Conservation (phyloP, 2,329 filamentous ascomycete species). For the Hymenoscyphus fraxineus region DNA sequence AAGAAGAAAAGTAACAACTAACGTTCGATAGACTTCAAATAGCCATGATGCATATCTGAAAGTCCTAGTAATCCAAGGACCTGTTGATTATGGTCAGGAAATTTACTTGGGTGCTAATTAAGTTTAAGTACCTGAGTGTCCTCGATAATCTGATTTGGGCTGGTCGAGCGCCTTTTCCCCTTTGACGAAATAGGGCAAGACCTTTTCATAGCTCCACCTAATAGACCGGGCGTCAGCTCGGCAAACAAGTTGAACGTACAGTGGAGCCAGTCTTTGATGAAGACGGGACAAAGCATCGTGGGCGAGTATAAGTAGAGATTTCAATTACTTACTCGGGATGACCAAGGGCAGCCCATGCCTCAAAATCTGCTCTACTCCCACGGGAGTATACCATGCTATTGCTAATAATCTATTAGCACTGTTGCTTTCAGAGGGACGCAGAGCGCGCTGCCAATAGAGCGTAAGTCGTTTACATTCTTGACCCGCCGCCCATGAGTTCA, state of each 20-base stretch:
- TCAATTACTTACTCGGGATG: neutral
- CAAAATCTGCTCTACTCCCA: neutral
- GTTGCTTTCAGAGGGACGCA: neutral
- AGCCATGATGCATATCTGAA: neutral
- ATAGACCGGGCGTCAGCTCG: neutral
- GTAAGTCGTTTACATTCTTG: neutral
- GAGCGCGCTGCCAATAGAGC: neutral
- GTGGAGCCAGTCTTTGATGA: neutral
- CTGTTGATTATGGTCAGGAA: neutral
- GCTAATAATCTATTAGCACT: neutral
- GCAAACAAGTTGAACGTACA: neutral
- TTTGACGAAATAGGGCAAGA: neutral
- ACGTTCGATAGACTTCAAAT: neutral
- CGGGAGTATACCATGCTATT: neutral
- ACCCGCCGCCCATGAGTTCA: neutral
- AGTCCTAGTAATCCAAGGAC: neutral
- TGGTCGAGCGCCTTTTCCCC: neutral
- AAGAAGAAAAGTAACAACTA: neutral
- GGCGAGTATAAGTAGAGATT: neutral
- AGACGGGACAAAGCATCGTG: neutral
- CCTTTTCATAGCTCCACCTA: constrained; percentile 1
- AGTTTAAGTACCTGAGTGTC: neutral
- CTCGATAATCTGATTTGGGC: neutral
- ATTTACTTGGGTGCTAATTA: neutral
- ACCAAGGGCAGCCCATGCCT: neutral